Evolutionary conservation across 768 basidiomycete species (phyloP).

Genomic region (Trichaptum fuscoviolaceum): DNA sequence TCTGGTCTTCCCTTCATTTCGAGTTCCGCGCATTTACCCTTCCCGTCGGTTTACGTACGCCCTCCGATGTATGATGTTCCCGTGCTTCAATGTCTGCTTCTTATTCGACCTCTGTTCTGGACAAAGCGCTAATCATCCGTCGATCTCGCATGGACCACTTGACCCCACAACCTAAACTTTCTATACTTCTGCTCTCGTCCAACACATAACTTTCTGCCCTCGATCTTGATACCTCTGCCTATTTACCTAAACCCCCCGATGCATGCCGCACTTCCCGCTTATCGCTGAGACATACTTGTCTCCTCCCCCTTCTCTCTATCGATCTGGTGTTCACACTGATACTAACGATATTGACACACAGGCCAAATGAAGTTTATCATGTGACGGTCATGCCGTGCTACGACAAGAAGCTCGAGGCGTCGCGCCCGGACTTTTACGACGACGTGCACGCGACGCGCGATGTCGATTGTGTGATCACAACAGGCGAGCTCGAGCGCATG

Average conservation of each 20-base stretch:
- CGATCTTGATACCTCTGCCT: background rate
- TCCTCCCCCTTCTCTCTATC: background rate
- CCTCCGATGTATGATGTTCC: no score
- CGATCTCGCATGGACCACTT: background rate
- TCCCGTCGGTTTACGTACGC: constrained; percentile 1
- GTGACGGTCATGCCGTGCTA: constrained; percentile 99
- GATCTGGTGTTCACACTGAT: background rate
- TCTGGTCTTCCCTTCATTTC: no score
- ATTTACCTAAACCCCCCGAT: background rate
- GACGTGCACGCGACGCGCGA: constrained; percentile 79
- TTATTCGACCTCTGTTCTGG: background rate
- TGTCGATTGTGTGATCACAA: constrained; percentile 96
- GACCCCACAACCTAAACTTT: background rate
- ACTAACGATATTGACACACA: constrained; percentile 21
- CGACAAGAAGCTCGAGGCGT: constrained; percentile 99
- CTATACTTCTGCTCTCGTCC: background rate
- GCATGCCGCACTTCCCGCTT: background rate
- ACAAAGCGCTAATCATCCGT: background rate
- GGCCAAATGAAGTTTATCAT: constrained; percentile 88
- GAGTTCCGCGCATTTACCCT: background rate
- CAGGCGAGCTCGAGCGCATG: constrained; percentile 85
- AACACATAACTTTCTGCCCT: background rate
- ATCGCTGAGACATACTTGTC: background rate
- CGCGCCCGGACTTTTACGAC: constrained; percentile 87
- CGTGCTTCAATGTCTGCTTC: no score